Base-by-base conservation (phyloP, 78 protist genomes). In the Polysphondylium violaceum region DNA sequence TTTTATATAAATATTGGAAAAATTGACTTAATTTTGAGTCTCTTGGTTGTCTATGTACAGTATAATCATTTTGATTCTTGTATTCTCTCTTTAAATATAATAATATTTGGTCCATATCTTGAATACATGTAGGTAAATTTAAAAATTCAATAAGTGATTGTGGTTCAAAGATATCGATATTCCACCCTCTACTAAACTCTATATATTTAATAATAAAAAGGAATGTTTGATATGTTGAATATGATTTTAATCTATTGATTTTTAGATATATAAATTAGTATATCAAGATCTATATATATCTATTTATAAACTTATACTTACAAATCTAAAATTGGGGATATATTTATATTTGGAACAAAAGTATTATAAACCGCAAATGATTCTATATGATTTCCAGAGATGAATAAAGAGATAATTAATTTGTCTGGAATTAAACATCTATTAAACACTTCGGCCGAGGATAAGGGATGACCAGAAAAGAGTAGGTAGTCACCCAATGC, bases 401-500 rank as follows among this genome's bases (percentile, higher is more conserved):
- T 69, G 51, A 69, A 83, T 19, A 83, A 47, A 69, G 79, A 68
- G n/a, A 50, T 76, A 41, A 83, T 69, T 2, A 73, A 41, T 43
- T 73, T 83, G 23, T 83, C 90, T 9, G 76, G 36, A 1, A 83
- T 58, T 9, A 50, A 55, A n/a, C 71, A 83, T 43, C 76, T 25
- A 31, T 38, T 69, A 17, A 69, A 83, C 0, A 83, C 77, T 17
- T 83, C 78, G 0, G 90, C 90, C 0, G 78, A 76, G n/a, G 69
- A 40, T 27, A 83, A 35, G 1, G 90, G 64, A 29, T 69, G 29
- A 21, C 78, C 78, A 69, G n/a, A 11, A 1, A 29, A 21, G 7
- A 83, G 23, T 11, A 83, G 51, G 16, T 53, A 69, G 38, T 83
- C 90, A 17, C 90, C 90, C 29, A 83, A 74, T 53, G 33, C 60